Base-by-base conservation (phyloP, 768 basidiomycete species). In the Lactifluus pinguis region DNA sequence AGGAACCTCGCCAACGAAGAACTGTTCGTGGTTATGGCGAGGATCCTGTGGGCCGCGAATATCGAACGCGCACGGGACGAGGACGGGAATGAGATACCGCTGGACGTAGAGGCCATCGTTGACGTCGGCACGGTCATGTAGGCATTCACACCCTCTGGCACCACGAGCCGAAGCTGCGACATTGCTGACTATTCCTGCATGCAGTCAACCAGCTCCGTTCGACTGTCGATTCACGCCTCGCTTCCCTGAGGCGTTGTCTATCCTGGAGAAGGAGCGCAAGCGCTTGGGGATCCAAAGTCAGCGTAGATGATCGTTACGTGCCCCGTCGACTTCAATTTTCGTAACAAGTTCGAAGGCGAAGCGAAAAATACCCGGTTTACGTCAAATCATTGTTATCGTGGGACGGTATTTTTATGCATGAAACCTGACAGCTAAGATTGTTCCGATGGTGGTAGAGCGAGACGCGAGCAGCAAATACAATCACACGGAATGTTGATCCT, bases 171-270 rank as follows among this genome's bases (percentile, higher is more conserved):
- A 19, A 21, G 13, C 42, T 10, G 6, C 44, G 44, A 25, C 45
- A 25, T n/a, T 25, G 36, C 39, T 53, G 29, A 50, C 42, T 34
- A 29, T 49, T 19, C 15, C 21, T 25, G 15, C 13, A 34, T 10
- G 1, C 39, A 68, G 67, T 10, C 42, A 45, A 5, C 66, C 67
- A 1, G 32, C 21, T 19, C 66, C 64, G 11, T 67, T 65, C 48
- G 45, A 54, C 4, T 65, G 60, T 52, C 51, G 30, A n/a, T 39
- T 67, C 19, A 68, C 57, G 36, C 66, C 67, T 9, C 59, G 67
- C 38, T 57, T 61, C 34, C 48, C 42, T 13, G 59, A 64, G 34
- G 63, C 51, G 15, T 25, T 13, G 19, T 44, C 52, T 17, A n/a
- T 60, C 6, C 42, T 60, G n/a, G 59, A 45, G 30, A 36, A 56